Evolutionary conservation across 306 rosid genomes (phyloP).

Genomic region (Castanea mollissima): DNA sequence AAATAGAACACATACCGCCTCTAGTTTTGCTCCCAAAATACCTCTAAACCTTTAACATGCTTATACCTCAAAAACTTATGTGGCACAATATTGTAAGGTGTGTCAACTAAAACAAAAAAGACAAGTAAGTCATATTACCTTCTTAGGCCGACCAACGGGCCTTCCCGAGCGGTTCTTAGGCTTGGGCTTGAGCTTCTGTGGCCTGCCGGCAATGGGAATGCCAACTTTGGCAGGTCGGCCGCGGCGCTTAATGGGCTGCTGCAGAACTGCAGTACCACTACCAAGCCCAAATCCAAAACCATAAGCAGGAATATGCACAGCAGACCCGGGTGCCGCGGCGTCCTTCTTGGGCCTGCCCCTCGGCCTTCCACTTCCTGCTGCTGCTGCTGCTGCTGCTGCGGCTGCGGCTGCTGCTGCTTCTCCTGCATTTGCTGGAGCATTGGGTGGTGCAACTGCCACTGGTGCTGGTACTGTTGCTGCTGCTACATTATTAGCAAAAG

Average conservation of each 20-base stretch:
- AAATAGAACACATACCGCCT: too few species aligned
- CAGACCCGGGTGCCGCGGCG: background rate
- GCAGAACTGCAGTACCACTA: background rate
- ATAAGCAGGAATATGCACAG: background rate
- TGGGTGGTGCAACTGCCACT: background rate
- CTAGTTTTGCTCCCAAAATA: too few species aligned
- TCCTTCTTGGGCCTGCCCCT: slow-evolving; percentile 71
- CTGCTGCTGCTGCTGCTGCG: background rate
- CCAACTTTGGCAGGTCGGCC: background rate
- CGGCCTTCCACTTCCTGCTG: slow-evolving; percentile 22
- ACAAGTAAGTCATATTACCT: slow-evolving; percentile 34
- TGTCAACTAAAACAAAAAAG: too few species aligned
- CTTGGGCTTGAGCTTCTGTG: slow-evolving; percentile 15
- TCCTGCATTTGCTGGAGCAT: too few species aligned
- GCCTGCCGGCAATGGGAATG: too few species aligned
- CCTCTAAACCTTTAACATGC: too few species aligned
- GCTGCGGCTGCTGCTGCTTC: background rate
- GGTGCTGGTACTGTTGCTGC: background rate
- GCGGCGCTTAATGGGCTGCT: slow-evolving; percentile 7
- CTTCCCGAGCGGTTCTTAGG: slow-evolving; percentile 32
- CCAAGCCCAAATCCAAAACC: slow-evolving; percentile 6
- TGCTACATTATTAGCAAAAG: slow-evolving; percentile 29
- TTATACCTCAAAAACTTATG: too few species aligned
- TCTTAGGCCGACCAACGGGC: slow-evolving; percentile 79
- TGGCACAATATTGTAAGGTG: too few species aligned